Base-by-base conservation (phyloP, 345 rosid species). In the Linum usitatissimum region DNA sequence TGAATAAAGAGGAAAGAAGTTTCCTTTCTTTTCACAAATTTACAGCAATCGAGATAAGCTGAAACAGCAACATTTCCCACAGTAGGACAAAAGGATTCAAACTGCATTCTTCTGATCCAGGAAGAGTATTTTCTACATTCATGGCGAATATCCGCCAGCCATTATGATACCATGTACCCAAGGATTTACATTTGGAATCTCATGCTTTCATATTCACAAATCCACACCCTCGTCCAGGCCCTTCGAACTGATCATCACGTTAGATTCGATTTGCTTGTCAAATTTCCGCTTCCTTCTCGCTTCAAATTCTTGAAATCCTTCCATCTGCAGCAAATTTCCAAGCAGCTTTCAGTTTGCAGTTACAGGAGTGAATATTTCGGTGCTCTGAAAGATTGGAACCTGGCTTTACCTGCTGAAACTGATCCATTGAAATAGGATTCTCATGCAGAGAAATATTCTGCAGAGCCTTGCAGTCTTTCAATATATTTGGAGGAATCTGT, bases 181-280 rank as follows among this genome's bases (percentile, higher is more conserved):
- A 7, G 38, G 38, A 34, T 34, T 34, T 34, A 34, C 38, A 34
- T 34, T 4, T 34, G 38, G 38, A 34, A 34, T 34, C 38, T 34
- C 38, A 34, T 34, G 38, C 38, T 45, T 45, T 45, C 10, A 45
- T 45, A 45, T 45, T 73, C 73, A 79, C 65, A 83, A 70, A 74
- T 92, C 98, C 64, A 92, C 84, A 57, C 98, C 98, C 68, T 84
- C 91, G 48, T 92, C 98, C n/a, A 92, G 92, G 75, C 86, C 96
- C 77, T 81, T 85, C 3, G 98, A 92, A 74, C 93, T 64, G 34
- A 92, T 89, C 96, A 92, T 89, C 81, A 92, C 93, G 62, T 92
- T 92, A 1, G 93, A 85, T 76, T 92, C 98, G 18, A 92, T 89
- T 68, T 89, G 98, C 77, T 92, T 89, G 80, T 92, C 98, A 55